phyloP scores from a whole-genome alignment of 306 rosid species.

The Pyrus betulifolia region DNA sequence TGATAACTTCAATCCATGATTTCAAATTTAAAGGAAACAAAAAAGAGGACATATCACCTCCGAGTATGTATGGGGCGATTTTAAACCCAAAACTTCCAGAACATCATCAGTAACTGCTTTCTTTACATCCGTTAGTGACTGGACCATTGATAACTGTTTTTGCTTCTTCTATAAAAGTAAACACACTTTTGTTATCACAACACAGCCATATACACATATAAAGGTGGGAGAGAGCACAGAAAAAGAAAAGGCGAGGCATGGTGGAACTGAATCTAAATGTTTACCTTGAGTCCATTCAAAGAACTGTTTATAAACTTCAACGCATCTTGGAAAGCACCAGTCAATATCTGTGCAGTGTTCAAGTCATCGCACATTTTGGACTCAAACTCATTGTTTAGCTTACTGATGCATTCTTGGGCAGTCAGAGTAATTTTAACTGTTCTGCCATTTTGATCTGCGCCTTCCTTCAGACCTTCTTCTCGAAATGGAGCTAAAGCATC shows the following conservation, averaged over 20 bases:
- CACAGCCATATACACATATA: background rate
- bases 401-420: slow-evolving; percentile 59
- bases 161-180: slow-evolving; percentile 54
- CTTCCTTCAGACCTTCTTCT: slow-evolving; percentile 34
- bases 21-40: background rate
- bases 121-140: slow-evolving; percentile 55
- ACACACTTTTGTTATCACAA: slow-evolving; percentile 7
- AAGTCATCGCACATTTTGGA: slow-evolving; percentile 87
- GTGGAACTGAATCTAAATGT: background rate
- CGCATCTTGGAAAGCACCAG: slow-evolving; percentile 80
- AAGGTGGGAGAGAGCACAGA: background rate
- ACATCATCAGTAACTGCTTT: slow-evolving; percentile 46
- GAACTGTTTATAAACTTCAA: slow-evolving; percentile 65
- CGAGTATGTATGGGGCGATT: slow-evolving; percentile 39
- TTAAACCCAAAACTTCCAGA: slow-evolving; percentile 54
- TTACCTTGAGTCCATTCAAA: slow-evolving; percentile 67
- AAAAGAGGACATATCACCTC: slow-evolving; percentile 45
- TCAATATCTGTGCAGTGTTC: slow-evolving; percentile 79
- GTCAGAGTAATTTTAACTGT: slow-evolving; percentile 36
- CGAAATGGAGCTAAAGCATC: slow-evolving; percentile 54
- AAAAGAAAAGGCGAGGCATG: background rate
- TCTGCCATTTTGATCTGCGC: slow-evolving; percentile 33
- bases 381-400: slow-evolving; percentile 56
- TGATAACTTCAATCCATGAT: background rate
- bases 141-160: slow-evolving; percentile 44